Evolutionary conservation across 192 early-diverging fungal genomes (phyloP).

Genomic region (Thamnidium elegans): DNA sequence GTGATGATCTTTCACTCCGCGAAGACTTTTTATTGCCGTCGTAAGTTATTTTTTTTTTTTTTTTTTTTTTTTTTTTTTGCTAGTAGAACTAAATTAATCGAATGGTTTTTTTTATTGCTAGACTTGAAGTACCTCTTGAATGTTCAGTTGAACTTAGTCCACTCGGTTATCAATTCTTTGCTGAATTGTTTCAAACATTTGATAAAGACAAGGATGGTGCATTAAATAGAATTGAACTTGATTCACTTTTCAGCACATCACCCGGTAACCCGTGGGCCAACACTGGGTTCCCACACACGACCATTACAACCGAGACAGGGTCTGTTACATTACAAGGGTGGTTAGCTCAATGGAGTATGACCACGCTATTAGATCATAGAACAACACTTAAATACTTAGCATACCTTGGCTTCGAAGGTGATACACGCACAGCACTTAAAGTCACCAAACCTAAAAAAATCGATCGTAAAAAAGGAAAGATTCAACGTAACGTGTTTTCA

Average conservation of each 20-base stretch:
- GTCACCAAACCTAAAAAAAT: slow-evolving; percentile 66
- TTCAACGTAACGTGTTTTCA: slow-evolving; percentile 87
- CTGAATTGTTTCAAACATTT: slow-evolving; percentile 89
- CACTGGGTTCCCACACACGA: slow-evolving; percentile 84
- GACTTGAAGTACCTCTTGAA: slow-evolving; percentile 84
- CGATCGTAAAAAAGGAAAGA: slow-evolving; percentile 76
- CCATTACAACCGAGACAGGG: slow-evolving; percentile 85
- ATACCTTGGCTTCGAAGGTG: slow-evolving; percentile 92
- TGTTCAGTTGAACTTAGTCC: slow-evolving; percentile 93
- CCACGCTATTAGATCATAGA: slow-evolving; percentile 86
- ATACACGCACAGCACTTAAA: slow-evolving; percentile 85
- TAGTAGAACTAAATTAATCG: no score
- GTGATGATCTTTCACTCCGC: slow-evolving; percentile 87
- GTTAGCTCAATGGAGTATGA: slow-evolving; percentile 99
- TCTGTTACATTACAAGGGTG: slow-evolving; percentile 94
- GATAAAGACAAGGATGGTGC: slow-evolving; percentile 98
- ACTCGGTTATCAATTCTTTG: slow-evolving; percentile 92
- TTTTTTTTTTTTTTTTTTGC: not conserved
- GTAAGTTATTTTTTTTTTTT: slow-evolving; percentile 36
- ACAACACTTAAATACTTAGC: slow-evolving; percentile 92
- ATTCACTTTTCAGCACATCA: slow-evolving; percentile 81
- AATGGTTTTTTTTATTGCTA: slow-evolving; percentile 22
- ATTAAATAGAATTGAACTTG: slow-evolving; percentile 79
- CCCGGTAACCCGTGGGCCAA: slow-evolving; percentile 94
- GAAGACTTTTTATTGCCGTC: slow-evolving; percentile 89